Base-by-base conservation (phyloP, 345 rosid species). In the Ricinus communis region DNA sequence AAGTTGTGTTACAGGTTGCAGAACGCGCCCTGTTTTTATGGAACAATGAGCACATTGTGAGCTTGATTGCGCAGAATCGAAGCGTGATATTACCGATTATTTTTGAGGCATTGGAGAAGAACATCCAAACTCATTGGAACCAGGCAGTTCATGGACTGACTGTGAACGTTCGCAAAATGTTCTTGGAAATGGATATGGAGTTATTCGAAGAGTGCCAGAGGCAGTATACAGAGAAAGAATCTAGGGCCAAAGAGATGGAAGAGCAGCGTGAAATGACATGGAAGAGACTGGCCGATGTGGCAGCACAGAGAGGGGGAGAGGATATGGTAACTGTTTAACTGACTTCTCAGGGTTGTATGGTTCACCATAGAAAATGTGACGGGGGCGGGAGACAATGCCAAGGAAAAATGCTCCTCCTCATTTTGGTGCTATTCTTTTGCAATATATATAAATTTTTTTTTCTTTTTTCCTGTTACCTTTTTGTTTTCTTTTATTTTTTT, bases 21-120 rank as follows among this genome's bases (percentile, higher is more conserved):
- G 98, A 93, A 71, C 83, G 98, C 71, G 86, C 97, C 45, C 85
- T 90, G 46, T 93, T 93, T 82, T 82, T 91, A 75, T 93, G 98
- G 98, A 93, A 93, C 71, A 93, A 85, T 47, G 98, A 93, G 84
- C 97, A 91, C 73, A 73, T 93, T 0, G 98, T 89, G 74, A 77
- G 78, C 77, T 73, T 93, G 69, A 87, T 89, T 0, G 93, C 90
- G n/a, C 96, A 91, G 81, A 85, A 91, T 75, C 73, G 92, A 45
- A 67, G 80, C 15, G 87, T 85, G 38, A 80, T 91, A 55, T 72
- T 93, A 57, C 97, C 96, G 5, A 81, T 93, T 38, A 91, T 93
- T 30, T 93, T 85, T 28, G 82, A 85, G 52, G 85, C 97, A 7
- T 73, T 93, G 77, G 98, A 91, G 87, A 93, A 74, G 83, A 93